A percentile compares a stretch with the other conserved stretches of the same genome.
Conservation (phyloP, 192 early-diverging fungal genomes). For the Coemansia biformis region DNA sequence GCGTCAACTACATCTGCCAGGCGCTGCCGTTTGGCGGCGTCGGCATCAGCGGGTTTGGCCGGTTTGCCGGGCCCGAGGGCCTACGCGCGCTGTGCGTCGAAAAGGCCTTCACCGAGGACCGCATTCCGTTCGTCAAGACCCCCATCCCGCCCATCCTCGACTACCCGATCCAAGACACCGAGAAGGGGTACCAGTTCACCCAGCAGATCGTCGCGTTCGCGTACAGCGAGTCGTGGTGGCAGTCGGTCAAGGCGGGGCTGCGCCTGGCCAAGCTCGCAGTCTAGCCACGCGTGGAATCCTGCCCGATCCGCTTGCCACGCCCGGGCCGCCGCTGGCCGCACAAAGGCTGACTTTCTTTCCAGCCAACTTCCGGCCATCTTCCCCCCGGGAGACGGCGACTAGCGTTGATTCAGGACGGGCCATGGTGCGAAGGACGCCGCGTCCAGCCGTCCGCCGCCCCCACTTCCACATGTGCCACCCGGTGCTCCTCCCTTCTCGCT, state of each 20-base stretch:
- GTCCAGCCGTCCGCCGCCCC: too few species aligned
- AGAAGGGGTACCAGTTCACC: constrained; percentile 55
- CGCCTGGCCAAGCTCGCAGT: constrained; percentile 52
- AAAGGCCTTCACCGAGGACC: constrained; percentile 66
- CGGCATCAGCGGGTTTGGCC: constrained; percentile 70
- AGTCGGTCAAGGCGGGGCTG: constrained; percentile 51
- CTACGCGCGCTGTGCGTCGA: constrained; percentile 65
- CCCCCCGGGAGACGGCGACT: too few species aligned
- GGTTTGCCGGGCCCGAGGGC: constrained; percentile 71
- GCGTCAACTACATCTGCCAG: constrained; percentile 78
- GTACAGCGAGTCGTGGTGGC: constrained; percentile 50
- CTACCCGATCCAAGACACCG: constrained; percentile 61
- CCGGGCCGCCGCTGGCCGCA: too few species aligned
- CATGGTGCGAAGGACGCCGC: too few species aligned
- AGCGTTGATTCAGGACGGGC: too few species aligned
- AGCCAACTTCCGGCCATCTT: too few species aligned
- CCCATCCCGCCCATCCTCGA: constrained; percentile 70
- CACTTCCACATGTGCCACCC: too few species aligned
- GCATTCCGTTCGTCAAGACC: constrained; percentile 66
- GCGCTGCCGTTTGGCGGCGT: constrained; percentile 79
- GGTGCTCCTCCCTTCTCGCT: too few species aligned
- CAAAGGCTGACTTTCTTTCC: too few species aligned
- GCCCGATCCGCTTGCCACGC: too few species aligned
- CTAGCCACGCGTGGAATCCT: not conserved
- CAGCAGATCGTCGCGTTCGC: constrained; percentile 53